Conservation (phyloP, 495 filamentous ascomycete genomes). For the Wilcoxina mikolae region DNA sequence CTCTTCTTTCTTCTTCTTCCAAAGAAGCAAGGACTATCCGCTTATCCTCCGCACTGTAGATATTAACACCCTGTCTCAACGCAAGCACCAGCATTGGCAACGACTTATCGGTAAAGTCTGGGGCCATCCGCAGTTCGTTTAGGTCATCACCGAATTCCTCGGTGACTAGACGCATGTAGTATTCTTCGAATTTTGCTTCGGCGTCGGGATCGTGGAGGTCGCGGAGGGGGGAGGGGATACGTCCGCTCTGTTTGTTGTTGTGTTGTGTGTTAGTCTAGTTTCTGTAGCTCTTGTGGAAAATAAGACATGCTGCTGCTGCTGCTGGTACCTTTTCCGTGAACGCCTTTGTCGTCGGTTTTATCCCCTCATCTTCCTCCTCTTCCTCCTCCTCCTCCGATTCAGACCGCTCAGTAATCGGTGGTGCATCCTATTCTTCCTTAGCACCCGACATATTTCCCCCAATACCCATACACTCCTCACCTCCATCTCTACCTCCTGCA, state of each 20-base stretch:
- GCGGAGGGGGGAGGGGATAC: conserved; percentile 18
- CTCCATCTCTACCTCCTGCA: not conserved
- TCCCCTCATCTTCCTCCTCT: not conserved
- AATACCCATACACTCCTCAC: not conserved
- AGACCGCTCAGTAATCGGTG: not conserved
- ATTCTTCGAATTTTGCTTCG: conserved; percentile 40
- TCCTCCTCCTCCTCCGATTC: not conserved
- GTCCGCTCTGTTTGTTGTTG: conserved; percentile 9
- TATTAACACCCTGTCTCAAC: conserved; percentile 45
- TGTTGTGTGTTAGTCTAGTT: not conserved
- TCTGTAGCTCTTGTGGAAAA: not conserved
- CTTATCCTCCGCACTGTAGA: conserved; percentile 23
- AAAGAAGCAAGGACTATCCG: conserved; percentile 10
- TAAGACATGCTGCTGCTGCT: not conserved
- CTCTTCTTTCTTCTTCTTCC: not conserved
- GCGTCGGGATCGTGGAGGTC: conserved; percentile 31
- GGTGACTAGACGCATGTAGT: conserved; percentile 51
- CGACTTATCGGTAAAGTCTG: conserved; percentile 47
- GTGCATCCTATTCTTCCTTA: not conserved
- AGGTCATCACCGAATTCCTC: conserved; percentile 57
- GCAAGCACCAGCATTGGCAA: conserved; percentile 48
- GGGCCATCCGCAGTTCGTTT: conserved; percentile 47
- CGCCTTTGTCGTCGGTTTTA: not conserved
- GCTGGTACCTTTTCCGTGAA: not conserved
- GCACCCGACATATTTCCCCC: too few relatives aligned